Evolutionary conservation across 2,329 filamentous ascomycete genomes (phyloP).

Genomic region (Xylaria sp.): DNA sequence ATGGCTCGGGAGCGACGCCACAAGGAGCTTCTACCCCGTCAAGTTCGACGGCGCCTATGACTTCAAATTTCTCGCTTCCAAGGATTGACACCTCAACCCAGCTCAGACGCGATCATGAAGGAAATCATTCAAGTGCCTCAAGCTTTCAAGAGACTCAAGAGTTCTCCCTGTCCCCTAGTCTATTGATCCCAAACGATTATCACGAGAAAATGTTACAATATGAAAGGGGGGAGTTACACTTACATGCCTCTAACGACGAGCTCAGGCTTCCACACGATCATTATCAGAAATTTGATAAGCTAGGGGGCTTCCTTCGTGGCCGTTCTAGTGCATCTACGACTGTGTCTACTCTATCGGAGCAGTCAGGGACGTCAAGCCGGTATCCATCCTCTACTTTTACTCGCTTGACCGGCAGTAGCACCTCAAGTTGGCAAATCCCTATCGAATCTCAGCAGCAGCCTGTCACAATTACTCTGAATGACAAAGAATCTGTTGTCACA

Average conservation of each 20-base stretch:
- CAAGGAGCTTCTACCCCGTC: constrained; percentile 61
- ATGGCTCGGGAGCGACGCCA: constrained; percentile 54
- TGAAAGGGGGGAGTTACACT: constrained; percentile 45
- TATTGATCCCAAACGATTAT: constrained; percentile 71
- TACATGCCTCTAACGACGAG: constrained; percentile 50
- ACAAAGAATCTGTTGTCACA: constrained; percentile 37
- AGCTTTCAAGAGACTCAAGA: constrained; percentile 70
- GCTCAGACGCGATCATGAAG: constrained; percentile 50
- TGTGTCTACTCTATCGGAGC: constrained; percentile 59
- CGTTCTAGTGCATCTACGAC: constrained; percentile 68
- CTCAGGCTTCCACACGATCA: constrained; percentile 48
- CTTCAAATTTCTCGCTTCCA: constrained; percentile 65
- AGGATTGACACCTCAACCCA: constrained; percentile 52
- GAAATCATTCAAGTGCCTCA: constrained; percentile 60
- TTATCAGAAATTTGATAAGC: constrained; percentile 50
- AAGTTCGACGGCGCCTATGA: constrained; percentile 49
- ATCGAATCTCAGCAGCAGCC: constrained; percentile 34
- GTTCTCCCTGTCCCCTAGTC: constrained; percentile 68
- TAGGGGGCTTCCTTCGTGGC: constrained; percentile 52
- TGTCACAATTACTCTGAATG: constrained; percentile 33
- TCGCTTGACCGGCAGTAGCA: constrained; percentile 64
- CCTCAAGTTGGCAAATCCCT: constrained; percentile 48
- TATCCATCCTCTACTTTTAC: constrained; percentile 67
- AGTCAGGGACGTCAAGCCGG: constrained; percentile 59
- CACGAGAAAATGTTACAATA: constrained; percentile 63